phyloP scores from a whole-genome alignment of 495 filamentous ascomycete species.

The Lophium mytilinum region DNA sequence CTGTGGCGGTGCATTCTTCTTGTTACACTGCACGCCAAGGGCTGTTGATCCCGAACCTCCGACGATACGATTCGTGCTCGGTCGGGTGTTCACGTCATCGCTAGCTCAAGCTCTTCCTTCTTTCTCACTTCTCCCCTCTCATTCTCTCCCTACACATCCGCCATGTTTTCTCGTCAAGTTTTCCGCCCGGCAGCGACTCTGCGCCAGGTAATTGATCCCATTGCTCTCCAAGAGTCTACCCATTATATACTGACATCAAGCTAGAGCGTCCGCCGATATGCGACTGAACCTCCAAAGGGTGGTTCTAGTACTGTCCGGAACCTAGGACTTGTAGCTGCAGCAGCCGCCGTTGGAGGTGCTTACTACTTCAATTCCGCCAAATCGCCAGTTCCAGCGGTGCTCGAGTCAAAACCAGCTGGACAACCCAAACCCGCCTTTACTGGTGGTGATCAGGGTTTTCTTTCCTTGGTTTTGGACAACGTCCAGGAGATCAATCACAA shows the following conservation, averaged over 20 bases:
- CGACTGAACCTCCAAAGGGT: constrained; percentile 29
- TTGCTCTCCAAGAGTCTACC: constrained; percentile 2
- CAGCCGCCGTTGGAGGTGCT: constrained; percentile 26
- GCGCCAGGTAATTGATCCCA: constrained; percentile 19
- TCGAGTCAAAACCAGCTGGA: constrained; percentile 13
- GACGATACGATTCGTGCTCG: too few species aligned
- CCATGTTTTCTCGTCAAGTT: constrained; percentile 29
- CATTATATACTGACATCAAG: background rate
- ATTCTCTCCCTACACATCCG: background rate
- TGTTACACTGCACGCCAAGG: too few species aligned
- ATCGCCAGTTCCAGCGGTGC: constrained; percentile 9
- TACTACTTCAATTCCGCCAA: constrained; percentile 16
- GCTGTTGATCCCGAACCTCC: too few species aligned
- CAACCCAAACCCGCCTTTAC: constrained; percentile 53
- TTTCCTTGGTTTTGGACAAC: constrained; percentile 70
- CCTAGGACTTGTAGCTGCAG: constrained; percentile 15
- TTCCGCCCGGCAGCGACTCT: constrained; percentile 27
- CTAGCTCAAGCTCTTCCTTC: too few species aligned
- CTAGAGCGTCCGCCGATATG: constrained; percentile 37
- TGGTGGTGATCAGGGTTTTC: constrained; percentile 80
- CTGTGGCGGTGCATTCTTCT: too few species aligned
- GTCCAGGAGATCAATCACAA: constrained; percentile 75
- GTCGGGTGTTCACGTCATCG: too few species aligned
- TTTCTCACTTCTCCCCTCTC: background rate
- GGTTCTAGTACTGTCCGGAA: constrained; percentile 23